Base-by-base conservation (phyloP, 306 rosid genomes). In the Malus fusca region DNA sequence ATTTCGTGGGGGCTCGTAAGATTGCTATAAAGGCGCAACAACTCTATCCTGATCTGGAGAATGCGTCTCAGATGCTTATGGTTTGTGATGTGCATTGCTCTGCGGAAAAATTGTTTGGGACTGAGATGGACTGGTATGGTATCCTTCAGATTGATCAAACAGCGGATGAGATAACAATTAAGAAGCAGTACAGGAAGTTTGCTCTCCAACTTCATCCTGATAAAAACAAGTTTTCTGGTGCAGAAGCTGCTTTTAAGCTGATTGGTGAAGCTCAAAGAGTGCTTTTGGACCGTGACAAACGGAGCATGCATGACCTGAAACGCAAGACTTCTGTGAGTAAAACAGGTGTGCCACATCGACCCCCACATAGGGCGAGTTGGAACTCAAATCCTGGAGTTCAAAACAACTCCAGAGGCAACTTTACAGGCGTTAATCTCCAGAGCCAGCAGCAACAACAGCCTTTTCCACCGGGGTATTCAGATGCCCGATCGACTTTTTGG, bases 131-230 rank as follows among this genome's bases (percentile, higher is more conserved):
- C 80, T 95, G 99, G 96, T 95, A 95, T 69, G 87, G 88, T 42
- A 88, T 92, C 81, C 96, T 95, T 80, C 93, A 89, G 84, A 60
- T 92, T 69, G 97, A 90, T 86, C 86, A 62, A 60, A 83, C 81
- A 11, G 93, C 92, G 44, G 66, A 92, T 84, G 99, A 95, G 72
- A 79, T 84, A 56, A 84, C 77, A 65, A 90, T 95, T 75, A 90
- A 84, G 89, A 95, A 89, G 82, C 99, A 95, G 55, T 95, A 86
- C 80, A 91, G 85, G 86, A 95, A 92, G 86, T 84, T 87, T 68
- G 99, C 99, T 51, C 97, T 95, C 63, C 93, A 79, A 77, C 97
- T 95, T 71, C 99, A 95, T 87, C 99, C 99, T 21, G 99, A 95
- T 84, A 95, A 95, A 86, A 95, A 95, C 87, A 92, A 92, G 72